phyloP scores from a whole-genome alignment of 2,329 filamentous ascomycete genomes.

The Pseudocercospora pini-densiflorae region DNA sequence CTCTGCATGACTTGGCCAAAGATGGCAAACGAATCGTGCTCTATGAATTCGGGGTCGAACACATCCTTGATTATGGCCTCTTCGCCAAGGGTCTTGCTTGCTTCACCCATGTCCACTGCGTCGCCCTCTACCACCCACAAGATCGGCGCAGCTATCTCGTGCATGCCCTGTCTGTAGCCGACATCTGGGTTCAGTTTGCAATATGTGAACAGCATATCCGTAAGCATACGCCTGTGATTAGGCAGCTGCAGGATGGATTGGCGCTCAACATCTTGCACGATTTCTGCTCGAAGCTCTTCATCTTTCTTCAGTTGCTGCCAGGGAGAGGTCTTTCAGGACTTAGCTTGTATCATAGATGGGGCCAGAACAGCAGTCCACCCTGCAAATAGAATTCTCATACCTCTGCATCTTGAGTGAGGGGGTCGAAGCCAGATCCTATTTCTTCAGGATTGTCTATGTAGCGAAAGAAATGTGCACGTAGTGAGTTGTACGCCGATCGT shows the following conservation, averaged over 20 bases:
- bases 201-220: constrained; percentile 92
- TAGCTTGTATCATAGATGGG: constrained; percentile 40
- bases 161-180: constrained; percentile 98
- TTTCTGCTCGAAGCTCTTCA: constrained; percentile 82
- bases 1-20: constrained; percentile 88
- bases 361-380: constrained; percentile 4
- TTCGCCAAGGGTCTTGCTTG: constrained; percentile 37
- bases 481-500: constrained; percentile 73
- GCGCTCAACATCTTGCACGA: constrained; percentile 94
- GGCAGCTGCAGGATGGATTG: constrained; percentile 83
- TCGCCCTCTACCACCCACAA: constrained; percentile 81
- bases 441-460: constrained; percentile 85
- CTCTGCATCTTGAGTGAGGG: constrained; percentile 79
- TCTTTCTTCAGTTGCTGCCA: constrained; percentile 89
- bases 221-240: constrained; percentile 75
- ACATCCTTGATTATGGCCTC: constrained; percentile 44
- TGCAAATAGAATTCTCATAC: constrained; percentile 48
- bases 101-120: constrained; percentile 62
- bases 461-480: constrained; percentile 75
- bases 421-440: constrained; percentile 75
- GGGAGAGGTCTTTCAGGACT: constrained; percentile 70
- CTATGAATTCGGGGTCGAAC: constrained; percentile 74
- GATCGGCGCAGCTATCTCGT: constrained; percentile 89
- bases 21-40: constrained; percentile 87
- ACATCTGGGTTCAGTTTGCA: constrained; percentile 87